A percentile compares a stretch with the other conserved stretches of the same genome.
phyloP scores from a whole-genome alignment of 192 early-diverging fungal species.

The Mortierella alpina region DNA sequence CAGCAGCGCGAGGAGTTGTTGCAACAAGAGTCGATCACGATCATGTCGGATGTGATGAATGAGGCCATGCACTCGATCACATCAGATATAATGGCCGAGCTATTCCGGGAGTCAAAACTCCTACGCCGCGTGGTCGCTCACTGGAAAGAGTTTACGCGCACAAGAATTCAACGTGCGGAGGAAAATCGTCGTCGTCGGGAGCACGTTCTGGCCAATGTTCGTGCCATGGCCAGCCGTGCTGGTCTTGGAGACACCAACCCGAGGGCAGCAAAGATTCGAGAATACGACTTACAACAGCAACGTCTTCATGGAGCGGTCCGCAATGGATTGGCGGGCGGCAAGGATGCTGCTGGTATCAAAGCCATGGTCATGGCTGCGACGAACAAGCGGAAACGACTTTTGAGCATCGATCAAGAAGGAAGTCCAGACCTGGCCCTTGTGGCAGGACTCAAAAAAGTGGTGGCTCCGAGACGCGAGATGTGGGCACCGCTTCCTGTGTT shows the following conservation, averaged over 20 bases:
- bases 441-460: conserved; percentile 24
- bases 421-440: conserved; percentile 30
- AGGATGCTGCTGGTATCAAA: conserved; percentile 8
- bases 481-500: conserved; percentile 34
- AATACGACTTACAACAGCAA: conserved; percentile 23
- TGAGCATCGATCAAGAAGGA: conserved; percentile 35
- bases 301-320: background rate
- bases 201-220: conserved; percentile 32
- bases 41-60: conserved; percentile 6
- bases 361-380: conserved; percentile 16
- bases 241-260: conserved; percentile 14
- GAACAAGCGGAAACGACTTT: conserved; percentile 32
- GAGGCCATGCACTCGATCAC: background rate
- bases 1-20: conserved; percentile 15
- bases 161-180: conserved; percentile 21
- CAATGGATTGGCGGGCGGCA: background rate
- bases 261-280: conserved; percentile 19
- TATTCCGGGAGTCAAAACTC: conserved; percentile 26
- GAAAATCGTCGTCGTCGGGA: conserved; percentile 31
- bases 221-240: conserved; percentile 39
- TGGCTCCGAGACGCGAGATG: conserved; percentile 34
- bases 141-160: conserved; percentile 19
- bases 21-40: background rate
- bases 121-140: conserved; percentile 7
- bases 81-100: conserved; percentile 14